Evolutionary conservation across 2,329 filamentous ascomycete genomes (phyloP), one percentile per base, ranked within the genome.

Genomic region (Pseudogymnoascus sp.): DNA sequence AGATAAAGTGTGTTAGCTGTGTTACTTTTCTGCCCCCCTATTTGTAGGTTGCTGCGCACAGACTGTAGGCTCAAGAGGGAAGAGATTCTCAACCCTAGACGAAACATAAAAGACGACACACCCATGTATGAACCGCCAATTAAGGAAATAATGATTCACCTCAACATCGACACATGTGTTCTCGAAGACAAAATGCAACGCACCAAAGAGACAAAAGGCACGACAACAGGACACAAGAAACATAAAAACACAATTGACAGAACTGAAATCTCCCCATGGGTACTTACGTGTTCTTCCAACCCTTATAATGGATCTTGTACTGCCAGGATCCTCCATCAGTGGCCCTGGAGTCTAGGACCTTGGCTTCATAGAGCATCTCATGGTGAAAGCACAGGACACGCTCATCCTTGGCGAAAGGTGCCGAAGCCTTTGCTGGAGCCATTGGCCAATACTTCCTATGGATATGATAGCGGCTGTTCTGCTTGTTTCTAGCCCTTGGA

Each of bases 241-340:
- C 11, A 23, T 19, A 44, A 44, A 44, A 44, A 13, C 40, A 42
- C 40, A 44, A 44, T 23, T 23, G 40, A 44, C 40, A 23, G 10
- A 44, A 44, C 40, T 6, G 40, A 44, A 23, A 44, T 44, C 40
- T 44, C 40, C 19, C 40, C 10, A 15, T 23, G 21, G 10, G 40
- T 44, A 87, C 87, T 78, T 79, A 90, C 83, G 92, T 97, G 76
- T 93, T 93, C 82, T 99, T 99, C 95, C 95, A 99, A 72, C 95
- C 95, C 77, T 97, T 97, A 80, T 99, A 99, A 77, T 99, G 95
- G 63, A 99, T 90, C 73, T 90, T 90, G 79, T 96, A 99, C 74
- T 91, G 86, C 73, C 86, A 92, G 35, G 88, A 86, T 65, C 88
- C 79, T 19, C 78, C 88, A 72, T 88, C 88, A 50, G 88, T 84